Conservation (phyloP, 2,329 filamentous ascomycete genomes). For the Cladosporium oxysporum region DNA sequence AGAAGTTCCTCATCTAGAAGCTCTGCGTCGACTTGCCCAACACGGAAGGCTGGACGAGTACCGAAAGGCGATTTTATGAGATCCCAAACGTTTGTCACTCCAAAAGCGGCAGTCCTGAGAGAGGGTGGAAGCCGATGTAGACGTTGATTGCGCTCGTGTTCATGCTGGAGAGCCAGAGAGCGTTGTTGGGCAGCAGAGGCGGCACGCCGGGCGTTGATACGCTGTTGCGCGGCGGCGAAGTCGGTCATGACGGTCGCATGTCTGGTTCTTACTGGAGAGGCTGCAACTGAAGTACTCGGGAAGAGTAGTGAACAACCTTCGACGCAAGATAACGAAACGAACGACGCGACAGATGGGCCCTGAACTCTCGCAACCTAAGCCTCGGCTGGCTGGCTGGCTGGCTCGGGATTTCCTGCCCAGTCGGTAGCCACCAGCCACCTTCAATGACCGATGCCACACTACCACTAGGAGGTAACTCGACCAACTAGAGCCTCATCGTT, state of each 20-base stretch:
- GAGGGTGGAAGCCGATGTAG: slow-evolving; percentile 50
- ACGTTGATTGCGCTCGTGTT: slow-evolving; percentile 29
- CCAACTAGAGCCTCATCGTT: neutral
- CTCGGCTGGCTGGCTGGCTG: slow-evolving; percentile 4
- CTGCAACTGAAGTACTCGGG: neutral
- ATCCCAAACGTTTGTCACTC: slow-evolving; percentile 59
- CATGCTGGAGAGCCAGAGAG: slow-evolving; percentile 17
- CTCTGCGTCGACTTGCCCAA: slow-evolving; percentile 95
- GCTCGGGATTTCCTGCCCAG: slow-evolving; percentile 3
- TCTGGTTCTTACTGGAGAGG: neutral
- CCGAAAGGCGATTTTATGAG: slow-evolving; percentile 72
- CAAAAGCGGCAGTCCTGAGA: slow-evolving; percentile 52
- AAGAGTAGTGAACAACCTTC: neutral
- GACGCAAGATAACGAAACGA: neutral
- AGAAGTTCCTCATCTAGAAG: slow-evolving; percentile 91
- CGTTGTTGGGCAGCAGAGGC: slow-evolving; percentile 55
- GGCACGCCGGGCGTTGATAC: slow-evolving; percentile 77
- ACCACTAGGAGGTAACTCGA: neutral
- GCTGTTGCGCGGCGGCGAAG: slow-evolving; percentile 87
- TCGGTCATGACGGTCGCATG: slow-evolving; percentile 48
- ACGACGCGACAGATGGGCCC: slow-evolving; percentile 1
- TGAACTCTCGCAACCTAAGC: slow-evolving; percentile 1
- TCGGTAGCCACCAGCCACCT: slow-evolving; percentile 8
- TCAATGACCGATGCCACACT: neutral
- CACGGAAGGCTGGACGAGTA: slow-evolving; percentile 82